Percentiles rank a stretch among this genome's conserved stretches.
These are phyloP conservation scores for Phoenix roebelenii DNA, from an alignment of 176 grass and related monocot species.

Conservation along the genomic window DNA sequence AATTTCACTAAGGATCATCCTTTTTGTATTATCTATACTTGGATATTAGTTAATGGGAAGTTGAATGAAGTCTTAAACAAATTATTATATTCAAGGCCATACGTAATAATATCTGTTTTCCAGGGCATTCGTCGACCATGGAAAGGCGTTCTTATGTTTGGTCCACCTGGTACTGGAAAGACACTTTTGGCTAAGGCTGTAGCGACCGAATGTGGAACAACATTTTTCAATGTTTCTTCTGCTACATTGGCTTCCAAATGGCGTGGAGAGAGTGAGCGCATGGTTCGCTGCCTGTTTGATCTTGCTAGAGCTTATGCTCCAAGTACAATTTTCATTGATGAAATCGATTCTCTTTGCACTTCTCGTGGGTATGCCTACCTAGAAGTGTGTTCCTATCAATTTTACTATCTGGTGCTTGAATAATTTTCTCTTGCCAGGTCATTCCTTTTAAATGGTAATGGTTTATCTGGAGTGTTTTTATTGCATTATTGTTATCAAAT, in stretches of 20 bases:
- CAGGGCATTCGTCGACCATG: slow-evolving; percentile 97
- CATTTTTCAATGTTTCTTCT: slow-evolving; percentile 99
- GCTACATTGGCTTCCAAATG: slow-evolving; percentile 97
- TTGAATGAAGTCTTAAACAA: too few relatives aligned
- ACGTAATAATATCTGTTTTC: slow-evolving; percentile 11
- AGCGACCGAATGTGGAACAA: slow-evolving; percentile 96
- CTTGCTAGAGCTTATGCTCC: slow-evolving; percentile 93
- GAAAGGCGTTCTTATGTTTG: slow-evolving; percentile 99
- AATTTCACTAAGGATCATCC: too few relatives aligned
- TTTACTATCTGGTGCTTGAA: too few relatives aligned
- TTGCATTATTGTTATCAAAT: too few relatives aligned
- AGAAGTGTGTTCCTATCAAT: too few relatives aligned
- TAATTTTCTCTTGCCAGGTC: too few relatives aligned
- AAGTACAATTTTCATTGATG: slow-evolving; percentile 97
- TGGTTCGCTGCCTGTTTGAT: slow-evolving; percentile 91
- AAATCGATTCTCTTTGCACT: slow-evolving; percentile 94
- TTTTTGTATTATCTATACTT: too few relatives aligned
- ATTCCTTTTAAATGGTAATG: too few relatives aligned
- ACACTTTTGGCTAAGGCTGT: slow-evolving; percentile 97
- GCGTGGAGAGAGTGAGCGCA: slow-evolving; percentile 92
- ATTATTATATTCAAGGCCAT: too few relatives aligned
- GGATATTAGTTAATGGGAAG: too few relatives aligned
- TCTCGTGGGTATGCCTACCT: slow-evolving; percentile 67
- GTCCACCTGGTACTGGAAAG: slow-evolving; percentile 95
- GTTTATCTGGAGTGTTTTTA: too few relatives aligned